phyloP scores from a whole-genome alignment of 1,284 basidiomycete species.

The Irpex lacteus region DNA sequence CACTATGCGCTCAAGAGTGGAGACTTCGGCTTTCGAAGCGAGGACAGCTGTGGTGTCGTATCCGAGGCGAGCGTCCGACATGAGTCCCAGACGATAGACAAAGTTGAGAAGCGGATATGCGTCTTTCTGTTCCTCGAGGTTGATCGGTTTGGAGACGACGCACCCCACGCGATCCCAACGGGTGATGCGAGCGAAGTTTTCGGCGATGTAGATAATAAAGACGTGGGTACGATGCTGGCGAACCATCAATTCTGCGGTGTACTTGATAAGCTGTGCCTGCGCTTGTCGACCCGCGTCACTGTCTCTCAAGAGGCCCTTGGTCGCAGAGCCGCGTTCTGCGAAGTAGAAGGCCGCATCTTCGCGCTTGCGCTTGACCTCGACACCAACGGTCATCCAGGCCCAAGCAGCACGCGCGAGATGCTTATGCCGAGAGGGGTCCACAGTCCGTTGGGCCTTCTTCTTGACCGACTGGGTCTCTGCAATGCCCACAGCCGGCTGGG shows the following conservation, averaged over 20 bases:
- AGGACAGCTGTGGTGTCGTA: slow-evolving; percentile 13
- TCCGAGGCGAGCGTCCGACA: slow-evolving; percentile 16
- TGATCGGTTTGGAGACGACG: slow-evolving; percentile 16
- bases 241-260: slow-evolving; percentile 10
- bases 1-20: too few species aligned
- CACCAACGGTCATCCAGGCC: background rate
- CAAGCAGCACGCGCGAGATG: slow-evolving; percentile 1
- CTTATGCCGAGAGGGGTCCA: background rate
- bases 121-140: background rate
- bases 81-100: slow-evolving; percentile 18
- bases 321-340: background rate
- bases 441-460: background rate
- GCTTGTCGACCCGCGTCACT: background rate
- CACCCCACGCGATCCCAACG: slow-evolving; percentile 21
- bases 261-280: slow-evolving; percentile 12
- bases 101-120: slow-evolving; percentile 15
- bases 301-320: background rate
- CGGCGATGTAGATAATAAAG: slow-evolving; percentile 16
- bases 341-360: background rate
- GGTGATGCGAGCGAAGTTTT: slow-evolving; percentile 9
- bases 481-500: too few species aligned
- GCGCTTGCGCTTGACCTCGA: slow-evolving; percentile 1
- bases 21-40: background rate
- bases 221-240: slow-evolving; percentile 19
- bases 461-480: background rate